Evolutionary conservation across 495 filamentous ascomycete species (phyloP), one percentile per base, ranked within the genome.

Genomic region (Talaromyces wortmannii): DNA sequence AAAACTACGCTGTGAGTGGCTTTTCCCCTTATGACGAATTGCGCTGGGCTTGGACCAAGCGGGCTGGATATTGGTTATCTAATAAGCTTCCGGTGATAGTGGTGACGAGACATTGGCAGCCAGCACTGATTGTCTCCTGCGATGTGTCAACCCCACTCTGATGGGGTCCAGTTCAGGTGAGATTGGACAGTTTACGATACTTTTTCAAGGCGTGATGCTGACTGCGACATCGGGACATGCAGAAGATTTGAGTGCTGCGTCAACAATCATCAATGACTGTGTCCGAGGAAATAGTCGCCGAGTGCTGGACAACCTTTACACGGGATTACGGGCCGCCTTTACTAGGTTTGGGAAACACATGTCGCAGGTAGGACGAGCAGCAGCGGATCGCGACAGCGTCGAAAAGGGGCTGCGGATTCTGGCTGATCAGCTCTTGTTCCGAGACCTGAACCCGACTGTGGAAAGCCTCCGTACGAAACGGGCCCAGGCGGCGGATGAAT

Each of bases 91-190:
- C 45, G 42, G 45, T 48, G 15, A 56, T 53, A 64, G 48, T 31
- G 61, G 60, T 36, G 69, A 70, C 8, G 61, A 74, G 45, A 80
- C 73, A 30, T 65, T 81, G 53, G 75, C 74, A 42, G 75, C 78
- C 31, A 67, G 76, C 61, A 61, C 73, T 11, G 66, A 68, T 56
- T 77, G 77, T 40, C 63, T 79, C 12, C 53, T 81, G 48, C 72
- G 73, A 57, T 74, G 74, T 60, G 57, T 77, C 50, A 77, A 71
- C 58, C 66, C 71, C 55, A 50, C 58, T 42, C 57, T 60, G 45
- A 55, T 62, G 52, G 56, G 40, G 36, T 60, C 67, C 11, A 50
- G 58, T 23, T 48, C 62, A 64, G 68, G 74, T 74, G 36, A 63
- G 72, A 69, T 57, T 32, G 49, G 45, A 31, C 6, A 4, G 44